phyloP scores from a whole-genome alignment of 176 grass and related monocot species.

The Eleusine indica region DNA sequence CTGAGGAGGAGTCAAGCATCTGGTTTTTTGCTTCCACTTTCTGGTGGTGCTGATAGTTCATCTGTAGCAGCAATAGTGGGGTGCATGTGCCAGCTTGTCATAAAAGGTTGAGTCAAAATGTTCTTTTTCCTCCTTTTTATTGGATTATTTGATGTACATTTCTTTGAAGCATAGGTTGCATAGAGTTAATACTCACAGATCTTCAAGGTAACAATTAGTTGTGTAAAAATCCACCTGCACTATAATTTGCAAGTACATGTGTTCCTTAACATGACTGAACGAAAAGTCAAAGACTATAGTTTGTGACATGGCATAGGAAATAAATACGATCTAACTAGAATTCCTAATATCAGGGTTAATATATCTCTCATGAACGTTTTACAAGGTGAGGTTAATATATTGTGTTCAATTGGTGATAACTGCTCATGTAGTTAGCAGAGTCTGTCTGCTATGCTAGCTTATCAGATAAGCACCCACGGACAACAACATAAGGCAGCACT shows the following conservation, averaged over 20 bases:
- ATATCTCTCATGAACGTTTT: constrained; percentile 1
- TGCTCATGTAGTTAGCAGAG: too few relatives aligned
- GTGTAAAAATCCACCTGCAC: neutral
- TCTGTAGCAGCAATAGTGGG: constrained; percentile 95
- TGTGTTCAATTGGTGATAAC: too few relatives aligned
- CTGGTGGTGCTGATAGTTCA: constrained; percentile 97
- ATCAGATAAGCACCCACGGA: too few relatives aligned
- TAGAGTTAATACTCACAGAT: neutral
- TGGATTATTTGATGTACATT: neutral
- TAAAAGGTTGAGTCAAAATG: constrained; percentile 61
- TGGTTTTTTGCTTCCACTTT: constrained; percentile 98
- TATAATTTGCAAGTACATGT: neutral
- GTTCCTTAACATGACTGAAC: neutral
- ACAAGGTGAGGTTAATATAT: neutral
- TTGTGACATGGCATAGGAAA: neutral
- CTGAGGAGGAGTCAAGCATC: constrained; percentile 87
- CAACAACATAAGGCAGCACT: too few relatives aligned
- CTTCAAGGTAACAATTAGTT: neutral
- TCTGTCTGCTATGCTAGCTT: too few relatives aligned
- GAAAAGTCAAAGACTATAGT: constrained; percentile 2
- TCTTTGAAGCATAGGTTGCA: neutral
- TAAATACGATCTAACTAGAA: neutral
- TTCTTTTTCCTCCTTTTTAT: constrained; percentile 15
- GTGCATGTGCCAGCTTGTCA: constrained; percentile 94
- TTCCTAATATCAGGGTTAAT: neutral